Evolutionary conservation across 1,139 yeast species (phyloP).

Genomic region (Suhomyces bolitotheri): DNA sequence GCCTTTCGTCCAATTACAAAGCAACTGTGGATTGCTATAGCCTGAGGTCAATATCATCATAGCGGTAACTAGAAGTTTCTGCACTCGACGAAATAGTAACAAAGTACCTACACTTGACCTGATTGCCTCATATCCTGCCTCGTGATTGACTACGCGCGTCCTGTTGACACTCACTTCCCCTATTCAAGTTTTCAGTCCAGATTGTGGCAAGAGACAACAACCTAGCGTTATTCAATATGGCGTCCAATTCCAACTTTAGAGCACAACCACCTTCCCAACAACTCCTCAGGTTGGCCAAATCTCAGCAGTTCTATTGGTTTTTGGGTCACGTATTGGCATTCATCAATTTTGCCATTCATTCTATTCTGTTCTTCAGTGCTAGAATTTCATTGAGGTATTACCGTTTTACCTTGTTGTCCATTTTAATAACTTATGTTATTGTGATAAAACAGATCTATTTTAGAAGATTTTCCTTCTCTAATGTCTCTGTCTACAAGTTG

Average conservation of each 20-base stretch:
- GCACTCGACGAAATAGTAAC: too few relatives aligned
- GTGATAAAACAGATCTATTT: constrained; percentile 50
- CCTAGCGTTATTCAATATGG: too few relatives aligned
- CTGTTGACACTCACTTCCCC: too few relatives aligned
- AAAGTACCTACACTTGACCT: too few relatives aligned
- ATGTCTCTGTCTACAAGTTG: constrained; percentile 15
- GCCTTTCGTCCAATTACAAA: too few relatives aligned
- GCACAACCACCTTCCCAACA: constrained; percentile 15
- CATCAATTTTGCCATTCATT: constrained; percentile 32
- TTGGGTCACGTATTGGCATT: constrained; percentile 47
- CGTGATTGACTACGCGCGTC: not conserved
- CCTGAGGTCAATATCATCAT: too few relatives aligned
- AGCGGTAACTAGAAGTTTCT: too few relatives aligned
- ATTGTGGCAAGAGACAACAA: too few relatives aligned
- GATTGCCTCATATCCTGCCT: not conserved
- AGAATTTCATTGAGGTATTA: constrained; percentile 34
- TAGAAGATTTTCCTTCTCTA: constrained; percentile 24
- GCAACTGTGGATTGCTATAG: too few relatives aligned
- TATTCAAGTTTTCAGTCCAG: too few relatives aligned
- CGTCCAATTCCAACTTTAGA: constrained; percentile 10
- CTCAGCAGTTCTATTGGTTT: constrained; percentile 57
- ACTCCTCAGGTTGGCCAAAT: constrained; percentile 24
- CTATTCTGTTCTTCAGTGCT: constrained; percentile 35
- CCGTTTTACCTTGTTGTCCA: constrained; percentile 40
- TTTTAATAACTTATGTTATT: constrained; percentile 47